Percentiles rank a stretch among this genome's conserved stretches.
phyloP scores from a whole-genome alignment of 192 early-diverging fungal genomes.

The Powellomyces hirtus region DNA sequence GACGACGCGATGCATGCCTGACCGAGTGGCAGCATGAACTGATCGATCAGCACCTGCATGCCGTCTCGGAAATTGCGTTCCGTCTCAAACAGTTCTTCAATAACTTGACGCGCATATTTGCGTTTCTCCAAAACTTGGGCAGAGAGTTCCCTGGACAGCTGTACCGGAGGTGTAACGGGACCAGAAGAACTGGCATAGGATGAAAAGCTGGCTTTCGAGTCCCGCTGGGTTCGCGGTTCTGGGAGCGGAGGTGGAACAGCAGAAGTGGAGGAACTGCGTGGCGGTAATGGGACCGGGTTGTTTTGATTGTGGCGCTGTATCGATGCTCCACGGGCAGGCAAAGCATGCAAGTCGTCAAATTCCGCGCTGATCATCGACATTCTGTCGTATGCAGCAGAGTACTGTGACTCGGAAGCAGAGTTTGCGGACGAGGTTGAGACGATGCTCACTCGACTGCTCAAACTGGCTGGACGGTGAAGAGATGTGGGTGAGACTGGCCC shows the following conservation, averaged over 20 bases:
- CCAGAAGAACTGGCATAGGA: no score
- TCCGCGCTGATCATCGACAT: background rate
- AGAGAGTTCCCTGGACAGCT: slow-evolving; percentile 1
- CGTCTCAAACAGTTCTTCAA: slow-evolving; percentile 26
- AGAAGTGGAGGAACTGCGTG: background rate
- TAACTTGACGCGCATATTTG: slow-evolving; percentile 14
- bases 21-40: slow-evolving; percentile 22
- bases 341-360: background rate
- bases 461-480: background rate
- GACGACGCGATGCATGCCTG: background rate
- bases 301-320: background rate
- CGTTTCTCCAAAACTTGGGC: slow-evolving; percentile 25
- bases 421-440: background rate
- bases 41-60: slow-evolving; percentile 30
- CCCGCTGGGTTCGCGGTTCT: background rate
- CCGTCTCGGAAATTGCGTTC: slow-evolving; percentile 29
- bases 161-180: no score
- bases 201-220: background rate
- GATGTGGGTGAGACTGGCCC: background rate
- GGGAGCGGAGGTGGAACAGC: background rate
- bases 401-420: background rate
- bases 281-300: no score
- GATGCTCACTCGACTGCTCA: background rate
- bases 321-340: slow-evolving; percentile 12
- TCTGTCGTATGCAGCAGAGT: background rate